Evolutionary conservation across 495 filamentous ascomycete genomes (phyloP), one percentile per base, ranked within the genome.

Genomic region (Copromyces sp.): DNA sequence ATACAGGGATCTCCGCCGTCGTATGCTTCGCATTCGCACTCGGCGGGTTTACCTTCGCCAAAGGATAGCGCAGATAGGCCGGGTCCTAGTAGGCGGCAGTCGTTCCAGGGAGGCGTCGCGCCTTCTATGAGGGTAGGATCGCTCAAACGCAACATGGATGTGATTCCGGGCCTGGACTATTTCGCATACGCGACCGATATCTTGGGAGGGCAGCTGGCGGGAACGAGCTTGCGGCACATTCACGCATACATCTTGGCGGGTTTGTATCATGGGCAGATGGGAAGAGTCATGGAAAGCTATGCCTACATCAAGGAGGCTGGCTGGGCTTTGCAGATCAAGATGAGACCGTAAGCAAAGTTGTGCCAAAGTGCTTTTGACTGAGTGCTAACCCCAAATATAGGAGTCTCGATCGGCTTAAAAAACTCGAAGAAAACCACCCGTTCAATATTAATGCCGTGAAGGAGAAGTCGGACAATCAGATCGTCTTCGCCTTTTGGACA

Each of bases 401-500:
- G 77, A 83, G 81, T 72, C 78, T 85, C 42, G 83, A 83, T 68
- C 83, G 83, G 41, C 78, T 84, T 59, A 81, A 77, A 38, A 82
- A 76, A 70, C 72, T 82, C 69, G 78, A 83, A 44, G 76, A 81
- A 29, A 71, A 68, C 17, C 42, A 69, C 32, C 76, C 73, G 9
- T 44, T 69, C 29, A 44, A 69, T 14, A 38, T 78, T 20, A 68
- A 80, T 59, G 61, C 77, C 73, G 71, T 83, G 77, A 75, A 78
- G 53, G 71, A 83, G 68, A 79, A 77, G 69, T 68, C 75, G 47
- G 86, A 88, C 75, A 88, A 88, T 70, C 84, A 91, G 47, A 84
- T 92, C 69, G 84, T 91, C 41, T 90, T 95, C 74, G 93, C 93
- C 8, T 97, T 93, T 75, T 99, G 95, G 95, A 95, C 94, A 9